phyloP scores from a whole-genome alignment of 2,329 filamentous ascomycete species.

The Fusarium goolgardi region DNA sequence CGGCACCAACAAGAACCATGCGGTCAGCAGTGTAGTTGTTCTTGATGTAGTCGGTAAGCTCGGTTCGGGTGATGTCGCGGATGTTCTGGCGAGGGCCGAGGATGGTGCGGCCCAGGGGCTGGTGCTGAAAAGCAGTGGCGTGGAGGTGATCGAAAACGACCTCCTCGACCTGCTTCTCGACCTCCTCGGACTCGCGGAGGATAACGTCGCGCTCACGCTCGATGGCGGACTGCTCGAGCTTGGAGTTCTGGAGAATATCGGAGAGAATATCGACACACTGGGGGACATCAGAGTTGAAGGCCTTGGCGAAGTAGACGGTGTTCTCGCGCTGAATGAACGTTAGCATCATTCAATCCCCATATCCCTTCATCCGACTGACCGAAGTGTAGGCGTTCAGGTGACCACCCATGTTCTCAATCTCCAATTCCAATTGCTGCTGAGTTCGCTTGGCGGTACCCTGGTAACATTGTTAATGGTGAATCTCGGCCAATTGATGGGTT shows the following conservation, averaged over 20 bases:
- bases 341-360: conserved; percentile 39
- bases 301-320: conserved; percentile 99
- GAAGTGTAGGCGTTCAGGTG: conserved; percentile 99
- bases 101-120: conserved; percentile 97
- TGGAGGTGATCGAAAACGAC: conserved; percentile 99
- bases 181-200: conserved; percentile 97
- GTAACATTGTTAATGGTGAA: conserved; percentile 33
- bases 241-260: conserved; percentile 99
- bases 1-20: conserved; percentile 97
- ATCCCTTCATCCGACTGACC: conserved; percentile 68
- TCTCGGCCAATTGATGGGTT: conserved; percentile 39
- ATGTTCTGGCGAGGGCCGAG: conserved; percentile 99
- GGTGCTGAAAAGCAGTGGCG: conserved; percentile 96
- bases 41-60: conserved; percentile 97
- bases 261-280: conserved; percentile 97
- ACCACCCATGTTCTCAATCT: conserved; percentile 99
- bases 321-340: conserved; percentile 81
- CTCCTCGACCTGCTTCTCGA: conserved; percentile 99
- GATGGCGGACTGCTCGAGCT: conserved; percentile 91
- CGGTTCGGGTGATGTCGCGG: conserved; percentile 89
- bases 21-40: conserved; percentile 99
- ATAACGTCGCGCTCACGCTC: conserved; percentile 99
- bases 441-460: conserved; percentile 95
- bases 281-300: conserved; percentile 97
- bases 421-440: conserved; percentile 97